Base-by-base conservation (phyloP, 31 red algal species). In the Asparagopsis taxiformis region DNA sequence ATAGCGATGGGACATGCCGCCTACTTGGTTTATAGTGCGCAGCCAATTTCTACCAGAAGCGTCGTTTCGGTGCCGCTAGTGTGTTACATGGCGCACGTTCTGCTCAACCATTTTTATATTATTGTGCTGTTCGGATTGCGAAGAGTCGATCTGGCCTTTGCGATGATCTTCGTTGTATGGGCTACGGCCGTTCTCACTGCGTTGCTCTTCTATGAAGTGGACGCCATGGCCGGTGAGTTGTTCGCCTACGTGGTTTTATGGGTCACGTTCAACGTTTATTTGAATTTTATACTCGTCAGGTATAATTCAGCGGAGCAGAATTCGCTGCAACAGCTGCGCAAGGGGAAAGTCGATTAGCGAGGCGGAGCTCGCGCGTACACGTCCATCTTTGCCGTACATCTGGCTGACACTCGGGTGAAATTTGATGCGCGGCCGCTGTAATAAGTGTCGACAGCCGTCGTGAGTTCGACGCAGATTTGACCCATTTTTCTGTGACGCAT, bases 41-140 rank as follows among this genome's bases (percentile, higher is more conserved):
- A 49, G 5, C 38, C n/a, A 22, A 30, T 21, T 17, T 20, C 11
- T 8, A 70, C 24, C 0, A 72, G 20, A 21, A 26, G 49, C 26
- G 52, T 68, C 19, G 35, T 82, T 24, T 71, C 78, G 16, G 28
- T 53, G 24, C 32, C 51, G 51, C 55, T 72, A 1, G 55, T 82
- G 11, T 64, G 23, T 5, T 82, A 82, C 37, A n/a, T 82, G 10
- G 72, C 65, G 8, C 78, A 82, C 16, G 50, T 31, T 26, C 51
- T 82, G 2, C 55, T 82, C 22, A 70, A 82, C 22, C 78, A 82
- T 55, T 82, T 82, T 48, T 82, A 56, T 43, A 82, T 82, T 39
- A 82, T 82, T 35, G 78, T 82, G 28, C 43, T 82, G 17, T 82
- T 82, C 55, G 78, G 78, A 20, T 56, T 82, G 55, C 78, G 72